Percentiles rank a stretch among this genome's conserved stretches.
phyloP scores from a whole-genome alignment of 169 alveolate species.

The Cryptosporidium xiaoi region DNA sequence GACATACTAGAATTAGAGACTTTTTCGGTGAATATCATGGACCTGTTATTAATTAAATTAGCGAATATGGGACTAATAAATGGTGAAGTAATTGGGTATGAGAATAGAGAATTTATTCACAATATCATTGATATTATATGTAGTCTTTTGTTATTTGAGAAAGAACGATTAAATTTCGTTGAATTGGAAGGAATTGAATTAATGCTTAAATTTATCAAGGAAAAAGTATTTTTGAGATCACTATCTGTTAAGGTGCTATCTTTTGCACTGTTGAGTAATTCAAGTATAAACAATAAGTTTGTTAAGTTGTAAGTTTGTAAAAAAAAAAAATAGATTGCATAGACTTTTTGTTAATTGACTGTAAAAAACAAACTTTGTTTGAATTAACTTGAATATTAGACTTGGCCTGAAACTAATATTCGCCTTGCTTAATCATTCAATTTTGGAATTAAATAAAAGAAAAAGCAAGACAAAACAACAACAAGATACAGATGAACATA shows the following conservation, averaged over 20 bases:
- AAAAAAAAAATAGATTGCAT: background rate
- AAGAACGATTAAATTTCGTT: conserved; percentile 2
- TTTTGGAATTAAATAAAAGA: conserved; percentile 2
- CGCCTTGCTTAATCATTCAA: conserved; percentile 32
- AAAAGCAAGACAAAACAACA: conserved; percentile 39
- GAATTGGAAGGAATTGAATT: conserved; percentile 49
- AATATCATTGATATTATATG: conserved; percentile 45
- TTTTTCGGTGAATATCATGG: conserved; percentile 1
- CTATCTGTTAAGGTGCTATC: conserved; percentile 38
- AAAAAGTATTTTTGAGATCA: conserved; percentile 41
- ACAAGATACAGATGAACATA: conserved; percentile 64
- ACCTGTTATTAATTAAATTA: conserved; percentile 35
- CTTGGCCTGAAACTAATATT: conserved; percentile 47
- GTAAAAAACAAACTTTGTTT: background rate
- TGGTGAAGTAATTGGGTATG: background rate
- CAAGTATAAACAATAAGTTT: conserved; percentile 31
- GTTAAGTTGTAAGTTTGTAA: conserved; percentile 50
- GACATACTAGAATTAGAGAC: background rate
- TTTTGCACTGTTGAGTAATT: conserved; percentile 18
- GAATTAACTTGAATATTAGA: background rate
- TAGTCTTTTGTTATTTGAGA: conserved; percentile 26
- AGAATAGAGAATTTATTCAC: conserved; percentile 39
- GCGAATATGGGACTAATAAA: conserved; percentile 34
- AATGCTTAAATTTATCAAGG: conserved; percentile 47
- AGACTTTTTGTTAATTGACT: background rate